Percentiles rank a stretch among this genome's conserved stretches.
Evolutionary conservation across 2,329 filamentous ascomycete genomes (phyloP).

Genomic region (Xylaria digitata): DNA sequence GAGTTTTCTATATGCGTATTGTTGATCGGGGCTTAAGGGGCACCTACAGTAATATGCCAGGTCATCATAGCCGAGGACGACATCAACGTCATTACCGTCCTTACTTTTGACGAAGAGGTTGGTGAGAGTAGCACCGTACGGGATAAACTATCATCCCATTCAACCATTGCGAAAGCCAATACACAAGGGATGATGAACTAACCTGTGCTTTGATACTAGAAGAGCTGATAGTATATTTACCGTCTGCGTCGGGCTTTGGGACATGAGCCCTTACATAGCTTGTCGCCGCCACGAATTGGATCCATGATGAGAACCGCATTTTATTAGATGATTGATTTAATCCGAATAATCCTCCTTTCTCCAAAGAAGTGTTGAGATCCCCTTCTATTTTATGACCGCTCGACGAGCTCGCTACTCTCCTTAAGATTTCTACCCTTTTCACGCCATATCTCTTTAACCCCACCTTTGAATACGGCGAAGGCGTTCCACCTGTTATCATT

Average conservation of each 20-base stretch:
- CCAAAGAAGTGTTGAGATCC: neutral
- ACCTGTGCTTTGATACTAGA: conserved; percentile 49
- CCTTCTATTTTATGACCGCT: conserved; percentile 24
- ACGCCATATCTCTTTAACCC: conserved; percentile 4
- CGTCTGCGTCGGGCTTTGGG: conserved; percentile 46
- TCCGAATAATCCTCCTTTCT: neutral
- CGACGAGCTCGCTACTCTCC: neutral
- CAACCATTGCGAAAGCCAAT: neutral
- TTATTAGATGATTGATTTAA: conserved; percentile 20
- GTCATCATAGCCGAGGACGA: conserved; percentile 73
- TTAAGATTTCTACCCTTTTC: neutral
- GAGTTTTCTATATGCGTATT: neutral
- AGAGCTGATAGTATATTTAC: conserved; percentile 49
- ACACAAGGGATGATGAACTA: conserved; percentile 16
- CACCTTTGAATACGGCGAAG: conserved; percentile 22
- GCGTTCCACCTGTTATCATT: conserved; percentile 19
- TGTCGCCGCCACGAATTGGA: conserved; percentile 41
- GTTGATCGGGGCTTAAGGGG: neutral
- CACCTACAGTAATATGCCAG: conserved; percentile 64
- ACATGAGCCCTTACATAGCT: conserved; percentile 40
- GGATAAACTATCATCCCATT: conserved; percentile 46
- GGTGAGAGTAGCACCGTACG: conserved; percentile 68
- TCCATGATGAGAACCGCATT: conserved; percentile 43
- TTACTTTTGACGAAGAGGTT: conserved; percentile 73
- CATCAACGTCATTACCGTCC: conserved; percentile 69